A percentile compares a stretch with the other conserved stretches of the same genome.
These are phyloP conservation scores for Fonsecaea pedrosoi DNA, from an alignment of 2,329 filamentous ascomycete species.

Conservation along the genomic window DNA sequence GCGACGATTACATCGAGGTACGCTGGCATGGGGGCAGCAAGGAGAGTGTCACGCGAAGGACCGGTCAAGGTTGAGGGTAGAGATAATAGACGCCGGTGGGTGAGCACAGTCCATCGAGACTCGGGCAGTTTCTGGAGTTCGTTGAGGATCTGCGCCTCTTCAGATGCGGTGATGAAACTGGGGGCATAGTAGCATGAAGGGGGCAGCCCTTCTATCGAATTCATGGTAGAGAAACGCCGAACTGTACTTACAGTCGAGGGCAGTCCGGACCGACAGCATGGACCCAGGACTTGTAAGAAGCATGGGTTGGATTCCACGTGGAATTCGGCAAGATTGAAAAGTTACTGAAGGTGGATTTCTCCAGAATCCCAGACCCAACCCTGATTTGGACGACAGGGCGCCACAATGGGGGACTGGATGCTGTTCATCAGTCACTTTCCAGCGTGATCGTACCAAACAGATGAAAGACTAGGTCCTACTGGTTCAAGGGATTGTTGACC, in stretches of 20 bases:
- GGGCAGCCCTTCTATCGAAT: slow-evolving; percentile 64
- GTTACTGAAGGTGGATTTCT: background rate
- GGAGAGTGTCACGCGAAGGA: slow-evolving; percentile 67
- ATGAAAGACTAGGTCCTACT: background rate
- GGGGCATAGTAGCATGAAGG: slow-evolving; percentile 80
- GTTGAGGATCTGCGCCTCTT: slow-evolving; percentile 73
- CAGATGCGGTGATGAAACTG: slow-evolving; percentile 77
- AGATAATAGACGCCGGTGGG: slow-evolving; percentile 88
- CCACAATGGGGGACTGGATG: background rate
- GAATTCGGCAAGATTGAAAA: background rate
- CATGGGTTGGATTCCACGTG: background rate
- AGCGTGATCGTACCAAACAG: background rate
- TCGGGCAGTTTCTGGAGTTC: slow-evolving; percentile 72
- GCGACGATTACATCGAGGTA: slow-evolving; percentile 75
- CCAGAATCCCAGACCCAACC: background rate
- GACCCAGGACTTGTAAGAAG: background rate
- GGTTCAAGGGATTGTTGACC: background rate
- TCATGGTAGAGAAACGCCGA: slow-evolving; percentile 43
- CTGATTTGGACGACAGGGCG: background rate
- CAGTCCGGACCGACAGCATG: background rate
- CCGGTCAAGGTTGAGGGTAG: slow-evolving; percentile 84
- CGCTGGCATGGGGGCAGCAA: slow-evolving; percentile 71
- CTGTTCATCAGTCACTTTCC: too few species aligned
- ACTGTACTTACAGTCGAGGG: slow-evolving; percentile 2
- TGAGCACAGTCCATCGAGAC: slow-evolving; percentile 83